Evolutionary conservation across 495 filamentous ascomycete genomes (phyloP), one percentile per base, ranked within the genome.

Genomic region (Hyaloscypha hepaticicola): DNA sequence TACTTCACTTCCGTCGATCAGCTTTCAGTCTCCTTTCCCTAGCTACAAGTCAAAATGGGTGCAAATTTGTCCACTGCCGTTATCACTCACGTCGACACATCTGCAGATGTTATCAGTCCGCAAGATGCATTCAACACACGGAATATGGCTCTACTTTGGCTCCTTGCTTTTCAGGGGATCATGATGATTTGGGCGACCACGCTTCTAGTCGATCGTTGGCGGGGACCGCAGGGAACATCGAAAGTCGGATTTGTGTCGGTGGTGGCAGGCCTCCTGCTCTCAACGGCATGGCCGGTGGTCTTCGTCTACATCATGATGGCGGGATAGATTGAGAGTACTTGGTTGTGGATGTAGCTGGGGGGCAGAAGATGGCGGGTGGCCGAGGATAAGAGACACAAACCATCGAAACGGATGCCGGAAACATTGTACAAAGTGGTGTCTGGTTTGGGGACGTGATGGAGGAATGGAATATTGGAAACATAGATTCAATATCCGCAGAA

Each of bases 201-300:
- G 5, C n/a, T 31, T 25, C 33, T 58, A 0, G 56, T 29, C 31
- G 56, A 58, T 29, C 56, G 56, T 0, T 58, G 56, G 56, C 33
- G 29, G n/a, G 56, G 56, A 24, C 56, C 56, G 29, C 56, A 58
- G 11, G 56, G 56, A 25, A 27, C 33, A 21, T 21, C 27, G 31
- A 38, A 21, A 31, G 33, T 58, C 0, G 56, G 33, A 3, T 38
- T 45, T 26, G 56, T 31, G 19, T 41, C 31, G 21, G 56, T 58
- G 29, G 5, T 58, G 56, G 56, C 56, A 16, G 56, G 31, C 4
- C 19, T 58, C 3, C 0, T 58, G 0, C 25, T 58, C 9, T 41
- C 31, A 9, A 11, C 56, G 21, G 56, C 56, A 33, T 58, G 56
- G 56, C 56, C 56, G 14, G 29, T 58, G 29, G 31, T 58, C 25